Evolutionary conservation across 75 land plant species (phyloP).

Genomic region (Selaginella tamariscina): DNA sequence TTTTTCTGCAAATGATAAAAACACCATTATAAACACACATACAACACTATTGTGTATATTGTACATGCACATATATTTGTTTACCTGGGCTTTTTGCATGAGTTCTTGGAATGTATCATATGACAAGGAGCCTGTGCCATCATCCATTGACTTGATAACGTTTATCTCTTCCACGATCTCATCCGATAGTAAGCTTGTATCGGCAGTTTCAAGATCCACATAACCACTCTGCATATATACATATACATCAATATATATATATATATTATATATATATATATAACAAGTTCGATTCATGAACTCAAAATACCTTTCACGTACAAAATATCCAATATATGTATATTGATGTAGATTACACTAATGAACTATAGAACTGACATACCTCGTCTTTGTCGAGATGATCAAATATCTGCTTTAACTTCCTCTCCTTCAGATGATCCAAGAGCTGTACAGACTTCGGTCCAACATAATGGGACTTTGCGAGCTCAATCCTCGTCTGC

Average conservation of each 20-base stretch:
- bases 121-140: not conserved
- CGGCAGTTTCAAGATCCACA: not conserved
- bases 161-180: conserved; percentile 3
- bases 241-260: no score
- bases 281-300: no score
- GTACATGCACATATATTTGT: no score
- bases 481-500: not conserved
- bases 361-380: not conserved
- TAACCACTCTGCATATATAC: conserved; percentile 8
- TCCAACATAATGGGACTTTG: conserved; percentile 1
- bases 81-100: not conserved
- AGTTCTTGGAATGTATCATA: not conserved
- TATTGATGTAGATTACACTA: no score
- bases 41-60: no score
- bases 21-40: not conserved
- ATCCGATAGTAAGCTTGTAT: not conserved
- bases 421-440: not conserved
- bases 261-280: no score
- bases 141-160: not conserved
- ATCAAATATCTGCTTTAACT: not conserved
- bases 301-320: no score
- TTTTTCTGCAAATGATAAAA: not conserved
- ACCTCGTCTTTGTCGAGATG: conserved; percentile 5
- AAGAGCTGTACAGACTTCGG: not conserved
- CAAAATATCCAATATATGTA: no score